Percentiles rank a stretch among this genome's conserved stretches.
Evolutionary conservation across 2,329 filamentous ascomycete species (phyloP).

Genomic region (Penicillium rolfsii): DNA sequence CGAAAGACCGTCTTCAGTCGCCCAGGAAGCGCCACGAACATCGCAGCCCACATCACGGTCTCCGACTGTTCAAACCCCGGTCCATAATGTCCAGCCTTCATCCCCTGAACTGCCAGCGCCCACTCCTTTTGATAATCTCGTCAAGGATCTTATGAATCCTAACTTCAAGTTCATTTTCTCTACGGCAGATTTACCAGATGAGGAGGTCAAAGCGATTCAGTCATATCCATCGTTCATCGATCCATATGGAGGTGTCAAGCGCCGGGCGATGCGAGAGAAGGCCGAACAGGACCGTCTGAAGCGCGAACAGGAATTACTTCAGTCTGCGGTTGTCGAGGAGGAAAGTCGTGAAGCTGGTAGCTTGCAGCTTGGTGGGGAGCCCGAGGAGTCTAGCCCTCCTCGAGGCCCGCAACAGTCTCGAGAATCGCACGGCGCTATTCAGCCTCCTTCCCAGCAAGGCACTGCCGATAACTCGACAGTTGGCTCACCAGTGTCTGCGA

Average conservation of each 20-base stretch:
- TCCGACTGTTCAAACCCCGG: slow-evolving; percentile 26
- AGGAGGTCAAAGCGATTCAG: slow-evolving; percentile 57
- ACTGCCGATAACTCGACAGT: slow-evolving; percentile 49
- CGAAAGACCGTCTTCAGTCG: slow-evolving; percentile 35
- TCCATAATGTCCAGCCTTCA: slow-evolving; percentile 23
- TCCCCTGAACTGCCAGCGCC: slow-evolving; percentile 32
- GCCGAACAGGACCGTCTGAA: slow-evolving; percentile 63
- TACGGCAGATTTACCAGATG: slow-evolving; percentile 47
- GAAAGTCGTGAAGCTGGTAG: slow-evolving; percentile 83
- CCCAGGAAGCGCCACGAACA: slow-evolving; percentile 33
- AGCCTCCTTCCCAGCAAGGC: slow-evolving; percentile 74
- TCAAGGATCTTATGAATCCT: slow-evolving; percentile 53
- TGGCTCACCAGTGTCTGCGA: slow-evolving; percentile 46
- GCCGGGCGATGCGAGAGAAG: slow-evolving; percentile 74
- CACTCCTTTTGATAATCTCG: slow-evolving; percentile 42
- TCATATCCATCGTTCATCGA: slow-evolving; percentile 81
- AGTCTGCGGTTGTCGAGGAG: slow-evolving; percentile 61
- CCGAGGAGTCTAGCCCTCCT: slow-evolving; percentile 71
- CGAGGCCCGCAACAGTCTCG: slow-evolving; percentile 51
- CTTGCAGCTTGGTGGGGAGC: slow-evolving; percentile 86
- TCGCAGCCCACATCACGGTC: slow-evolving; percentile 30
- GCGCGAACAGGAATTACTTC: slow-evolving; percentile 58
- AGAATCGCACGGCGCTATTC: slow-evolving; percentile 68
- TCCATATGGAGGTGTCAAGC: slow-evolving; percentile 76
- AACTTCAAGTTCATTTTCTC: slow-evolving; percentile 61